Evolutionary conservation across 2,329 filamentous ascomycete genomes (phyloP), one percentile per base, ranked within the genome.

Genomic region (Paraphaeosphaeria minitans): DNA sequence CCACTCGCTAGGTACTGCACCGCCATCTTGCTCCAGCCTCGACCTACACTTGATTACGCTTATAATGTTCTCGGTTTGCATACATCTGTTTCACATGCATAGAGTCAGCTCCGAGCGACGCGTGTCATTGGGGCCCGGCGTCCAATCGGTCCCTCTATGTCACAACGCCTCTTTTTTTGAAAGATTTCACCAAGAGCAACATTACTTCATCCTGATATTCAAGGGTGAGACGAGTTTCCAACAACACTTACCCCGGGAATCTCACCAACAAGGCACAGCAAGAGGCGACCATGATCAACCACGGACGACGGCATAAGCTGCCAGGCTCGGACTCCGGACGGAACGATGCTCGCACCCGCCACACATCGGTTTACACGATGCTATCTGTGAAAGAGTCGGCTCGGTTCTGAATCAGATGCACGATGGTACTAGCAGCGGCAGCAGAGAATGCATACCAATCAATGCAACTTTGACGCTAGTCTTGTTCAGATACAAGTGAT

Each of bases 251-350:
- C 4, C 21, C 27, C 5, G 13, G 22, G 27, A 16, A n/a, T n/a
- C 27, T 21, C 6, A 5, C 22, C 22, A 4, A 29, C 43, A 46
- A 27, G 5, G 22, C 43, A 29, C 14, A 29, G 29, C 43, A 29
- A 2, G 12, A 39, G 6, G 14, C 29, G 43, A 22, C 14, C 22
- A 7, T 29, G 5, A 22, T 46, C 43, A 29, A 12, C 22, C 16
- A 8, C 41, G 10, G 10, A 27, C 22, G 27, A 7, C 13, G 24
- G 24, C 27, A 6, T 7, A 27, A 13, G 19, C n/a, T 4, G 12
- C 29, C 29, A 29, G 42, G 53, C 14, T 48, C 53, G 53, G 53
- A 55, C 42, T 55, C 16, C 53, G 53, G 43, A 55, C 43, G 29
- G 22, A 14, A 48, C 33, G 31, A 9, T 42, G 42, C 42, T 29